phyloP scores from a whole-genome alignment of 2,329 filamentous ascomycete genomes.

The Fusarium praegraminearum region DNA sequence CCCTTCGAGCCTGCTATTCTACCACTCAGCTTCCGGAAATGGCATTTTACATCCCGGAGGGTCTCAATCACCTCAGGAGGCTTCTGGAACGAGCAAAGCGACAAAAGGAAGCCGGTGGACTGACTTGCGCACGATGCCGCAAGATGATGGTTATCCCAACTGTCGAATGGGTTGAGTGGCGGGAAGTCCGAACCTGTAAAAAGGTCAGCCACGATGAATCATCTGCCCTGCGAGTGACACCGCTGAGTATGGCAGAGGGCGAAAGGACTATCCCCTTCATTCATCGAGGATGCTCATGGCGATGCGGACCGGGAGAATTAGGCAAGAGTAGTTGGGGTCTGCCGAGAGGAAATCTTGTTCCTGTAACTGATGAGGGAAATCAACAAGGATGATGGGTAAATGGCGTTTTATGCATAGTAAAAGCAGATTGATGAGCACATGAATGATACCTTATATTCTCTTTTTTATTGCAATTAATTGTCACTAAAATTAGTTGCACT shows the following conservation, averaged over 20 bases:
- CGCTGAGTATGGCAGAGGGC: constrained; percentile 49
- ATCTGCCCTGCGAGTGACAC: constrained; percentile 32
- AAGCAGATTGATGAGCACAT: constrained; percentile 29
- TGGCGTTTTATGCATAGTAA: constrained; percentile 17
- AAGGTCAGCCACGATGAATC: constrained; percentile 8
- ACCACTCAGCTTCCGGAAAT: constrained; percentile 59
- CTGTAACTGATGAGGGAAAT: constrained; percentile 14
- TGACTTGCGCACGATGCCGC: constrained; percentile 65
- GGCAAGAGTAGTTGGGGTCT: constrained; percentile 39
- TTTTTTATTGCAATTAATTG: not conserved
- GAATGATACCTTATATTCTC: constrained; percentile 24
- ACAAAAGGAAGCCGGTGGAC: constrained; percentile 62
- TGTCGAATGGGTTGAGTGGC: constrained; percentile 74
- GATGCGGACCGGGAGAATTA: constrained; percentile 55
- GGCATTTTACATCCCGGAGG: constrained; percentile 57
- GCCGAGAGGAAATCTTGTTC: constrained; percentile 32
- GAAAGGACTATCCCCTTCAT: constrained; percentile 61
- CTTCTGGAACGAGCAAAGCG: constrained; percentile 56
- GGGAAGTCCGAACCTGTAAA: constrained; percentile 53
- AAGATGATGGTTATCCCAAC: constrained; percentile 63
- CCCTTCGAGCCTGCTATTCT: constrained; percentile 60
- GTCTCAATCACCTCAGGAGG: constrained; percentile 55
- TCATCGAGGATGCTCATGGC: constrained; percentile 63
- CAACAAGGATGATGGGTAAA: constrained; percentile 20
- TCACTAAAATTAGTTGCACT: not conserved